These are phyloP conservation scores for Panaeolus cyanescens DNA, from an alignment of 768 basidiomycete species.

Conservation along the genomic window DNA sequence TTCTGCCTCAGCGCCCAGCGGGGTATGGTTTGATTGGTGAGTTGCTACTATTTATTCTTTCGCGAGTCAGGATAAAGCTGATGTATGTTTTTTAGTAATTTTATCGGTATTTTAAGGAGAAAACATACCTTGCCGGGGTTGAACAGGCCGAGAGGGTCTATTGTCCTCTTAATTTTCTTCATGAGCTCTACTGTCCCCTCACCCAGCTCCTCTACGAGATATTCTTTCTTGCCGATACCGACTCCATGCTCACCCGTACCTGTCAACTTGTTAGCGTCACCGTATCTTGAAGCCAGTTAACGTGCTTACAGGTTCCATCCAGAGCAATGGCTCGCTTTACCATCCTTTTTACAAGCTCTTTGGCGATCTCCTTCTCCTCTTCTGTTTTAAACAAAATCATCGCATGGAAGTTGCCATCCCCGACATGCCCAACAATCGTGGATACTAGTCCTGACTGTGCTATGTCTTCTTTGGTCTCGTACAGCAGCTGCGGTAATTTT, in stretches of 20 bases:
- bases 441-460: slow-evolving; percentile 54
- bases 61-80: background rate
- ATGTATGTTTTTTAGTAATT: background rate
- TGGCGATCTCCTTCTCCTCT: slow-evolving; percentile 45
- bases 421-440: slow-evolving; percentile 76
- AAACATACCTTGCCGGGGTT: slow-evolving; percentile 78
- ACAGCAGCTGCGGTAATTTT: slow-evolving; percentile 61
- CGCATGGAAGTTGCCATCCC: slow-evolving; percentile 61
- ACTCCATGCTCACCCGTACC: slow-evolving; percentile 88
- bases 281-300: background rate
- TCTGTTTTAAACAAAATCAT: slow-evolving; percentile 60
- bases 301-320: slow-evolving; percentile 68
- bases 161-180: slow-evolving; percentile 73
- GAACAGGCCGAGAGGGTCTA: slow-evolving; percentile 77
- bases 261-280: slow-evolving; percentile 19
- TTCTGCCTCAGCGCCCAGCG: background rate
- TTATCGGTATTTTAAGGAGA: background rate
- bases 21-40: background rate
- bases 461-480: slow-evolving; percentile 75
- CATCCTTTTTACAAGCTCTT: slow-evolving; percentile 57
- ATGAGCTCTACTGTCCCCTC: slow-evolving; percentile 81
- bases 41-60: background rate
- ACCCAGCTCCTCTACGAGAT: slow-evolving; percentile 81
- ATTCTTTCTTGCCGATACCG: slow-evolving; percentile 82
- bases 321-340: slow-evolving; percentile 67